Evolutionary conservation across 805 yeast genomes (phyloP).

Genomic region (Pichia sporocuriosa): DNA sequence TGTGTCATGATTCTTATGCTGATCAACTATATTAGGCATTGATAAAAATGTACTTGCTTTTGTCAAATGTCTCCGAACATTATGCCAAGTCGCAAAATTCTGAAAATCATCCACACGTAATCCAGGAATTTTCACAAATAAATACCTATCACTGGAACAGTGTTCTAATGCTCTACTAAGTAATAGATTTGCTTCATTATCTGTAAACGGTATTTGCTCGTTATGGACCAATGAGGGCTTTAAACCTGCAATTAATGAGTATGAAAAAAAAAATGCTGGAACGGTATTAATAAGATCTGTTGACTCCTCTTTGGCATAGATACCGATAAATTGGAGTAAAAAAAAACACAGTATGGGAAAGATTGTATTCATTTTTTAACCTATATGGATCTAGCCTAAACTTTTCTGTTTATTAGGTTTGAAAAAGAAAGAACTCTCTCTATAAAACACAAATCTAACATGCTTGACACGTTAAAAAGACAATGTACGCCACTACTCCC

Average conservation of each 20-base stretch:
- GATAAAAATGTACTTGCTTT: constrained; percentile 57
- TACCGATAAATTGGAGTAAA: too few species aligned
- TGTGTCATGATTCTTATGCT: neutral
- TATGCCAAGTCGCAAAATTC: constrained; percentile 36
- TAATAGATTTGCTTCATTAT: constrained; percentile 19
- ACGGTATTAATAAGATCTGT: too few species aligned
- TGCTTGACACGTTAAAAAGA: too few species aligned
- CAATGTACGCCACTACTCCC: too few species aligned
- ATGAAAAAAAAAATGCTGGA: constrained; percentile 26
- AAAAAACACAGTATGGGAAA: too few species aligned
- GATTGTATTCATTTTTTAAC: too few species aligned
- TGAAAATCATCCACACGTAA: constrained; percentile 40
- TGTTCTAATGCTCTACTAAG: constrained; percentile 22
- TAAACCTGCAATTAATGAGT: constrained; percentile 25
- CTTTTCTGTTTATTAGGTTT: too few species aligned
- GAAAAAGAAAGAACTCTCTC: too few species aligned
- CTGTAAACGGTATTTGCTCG: constrained; percentile 26
- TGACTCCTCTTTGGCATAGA: too few species aligned
- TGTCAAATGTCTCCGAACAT: constrained; percentile 43
- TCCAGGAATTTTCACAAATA: constrained; percentile 51
- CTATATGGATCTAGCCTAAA: too few species aligned
- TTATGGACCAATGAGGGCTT: constrained; percentile 24
- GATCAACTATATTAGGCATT: constrained; percentile 42
- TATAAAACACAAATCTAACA: too few species aligned
- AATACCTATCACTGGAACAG: constrained; percentile 52